phyloP scores from a whole-genome alignment of 768 basidiomycete genomes.

The Rhodocollybia butyracea region DNA sequence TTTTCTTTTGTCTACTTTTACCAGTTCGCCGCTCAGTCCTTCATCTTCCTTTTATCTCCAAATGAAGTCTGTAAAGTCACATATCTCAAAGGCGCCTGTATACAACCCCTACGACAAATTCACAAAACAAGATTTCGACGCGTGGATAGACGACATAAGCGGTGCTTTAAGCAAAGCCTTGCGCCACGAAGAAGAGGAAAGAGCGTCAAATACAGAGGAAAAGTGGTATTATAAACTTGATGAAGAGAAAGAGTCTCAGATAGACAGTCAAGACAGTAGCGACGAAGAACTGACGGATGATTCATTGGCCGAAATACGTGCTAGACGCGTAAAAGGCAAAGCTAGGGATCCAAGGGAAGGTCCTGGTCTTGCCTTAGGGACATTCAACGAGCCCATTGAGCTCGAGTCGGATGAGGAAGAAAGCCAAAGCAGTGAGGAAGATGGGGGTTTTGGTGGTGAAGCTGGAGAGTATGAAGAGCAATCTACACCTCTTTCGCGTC shows the following conservation, averaged over 20 bases:
- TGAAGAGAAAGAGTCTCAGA: background rate
- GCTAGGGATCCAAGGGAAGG: constrained; percentile 61
- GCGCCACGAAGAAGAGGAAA: constrained; percentile 29
- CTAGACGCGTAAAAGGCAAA: constrained; percentile 56
- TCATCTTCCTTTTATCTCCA: background rate
- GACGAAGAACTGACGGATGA: constrained; percentile 40
- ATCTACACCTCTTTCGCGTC: background rate
- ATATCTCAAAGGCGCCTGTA: constrained; percentile 43
- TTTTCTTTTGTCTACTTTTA: background rate
- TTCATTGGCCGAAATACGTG: constrained; percentile 52
- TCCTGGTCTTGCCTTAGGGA: constrained; percentile 42
- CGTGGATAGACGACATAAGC: constrained; percentile 66
- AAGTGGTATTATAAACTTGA: constrained; percentile 2
- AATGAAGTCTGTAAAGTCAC: background rate
- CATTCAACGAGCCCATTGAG: constrained; percentile 44
- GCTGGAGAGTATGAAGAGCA: constrained; percentile 17
- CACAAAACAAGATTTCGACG: constrained; percentile 63
- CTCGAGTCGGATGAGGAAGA: constrained; percentile 25
- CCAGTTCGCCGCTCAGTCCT: background rate
- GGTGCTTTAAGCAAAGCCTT: constrained; percentile 54
- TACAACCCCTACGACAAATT: constrained; percentile 76
- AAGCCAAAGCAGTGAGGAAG: constrained; percentile 11
- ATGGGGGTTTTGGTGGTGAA: background rate
- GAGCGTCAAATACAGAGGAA: constrained; percentile 13
- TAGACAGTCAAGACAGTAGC: constrained; percentile 24